Conservation (phyloP, 179 eudicot genomes). For the Nepenthes alata region DNA sequence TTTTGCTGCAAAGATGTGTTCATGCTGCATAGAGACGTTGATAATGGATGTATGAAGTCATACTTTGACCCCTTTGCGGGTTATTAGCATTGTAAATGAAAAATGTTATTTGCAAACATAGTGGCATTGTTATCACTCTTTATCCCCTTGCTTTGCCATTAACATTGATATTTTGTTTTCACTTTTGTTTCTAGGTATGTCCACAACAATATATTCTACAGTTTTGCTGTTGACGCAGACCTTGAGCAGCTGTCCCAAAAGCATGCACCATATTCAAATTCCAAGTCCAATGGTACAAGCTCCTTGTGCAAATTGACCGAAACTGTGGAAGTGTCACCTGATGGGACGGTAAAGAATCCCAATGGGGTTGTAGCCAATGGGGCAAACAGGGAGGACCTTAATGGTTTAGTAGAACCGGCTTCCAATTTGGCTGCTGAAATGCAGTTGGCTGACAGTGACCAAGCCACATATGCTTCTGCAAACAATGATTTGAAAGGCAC, state of each 20-base stretch:
- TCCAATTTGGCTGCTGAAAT: conserved; percentile 47
- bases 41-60: neutral
- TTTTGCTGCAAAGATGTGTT: too few relatives aligned
- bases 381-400: conserved; percentile 21
- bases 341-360: conserved; percentile 25
- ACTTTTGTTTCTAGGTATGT: conserved; percentile 60
- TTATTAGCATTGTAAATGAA: too few relatives aligned
- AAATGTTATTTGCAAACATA: neutral
- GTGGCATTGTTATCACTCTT: neutral
- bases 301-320: conserved; percentile 16
- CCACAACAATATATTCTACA: conserved; percentile 98
- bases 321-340: conserved; percentile 15
- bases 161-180: conserved; percentile 3
- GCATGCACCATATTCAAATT: conserved; percentile 22
- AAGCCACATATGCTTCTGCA: conserved; percentile 97
- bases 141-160: neutral
- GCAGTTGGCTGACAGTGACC: conserved; percentile 86
- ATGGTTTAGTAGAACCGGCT: conserved; percentile 22
- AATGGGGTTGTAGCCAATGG: conserved; percentile 30
- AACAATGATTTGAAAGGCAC: conserved; percentile 98
- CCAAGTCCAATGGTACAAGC: conserved; percentile 21
- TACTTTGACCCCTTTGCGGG: neutral
- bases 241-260: conserved; percentile 65
- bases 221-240: conserved; percentile 96
- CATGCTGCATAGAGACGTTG: neutral